Evolutionary conservation across 2,329 filamentous ascomycete species (phyloP), one percentile per base, ranked within the genome.

Genomic region (Mycosphaerelloides madeirae): DNA sequence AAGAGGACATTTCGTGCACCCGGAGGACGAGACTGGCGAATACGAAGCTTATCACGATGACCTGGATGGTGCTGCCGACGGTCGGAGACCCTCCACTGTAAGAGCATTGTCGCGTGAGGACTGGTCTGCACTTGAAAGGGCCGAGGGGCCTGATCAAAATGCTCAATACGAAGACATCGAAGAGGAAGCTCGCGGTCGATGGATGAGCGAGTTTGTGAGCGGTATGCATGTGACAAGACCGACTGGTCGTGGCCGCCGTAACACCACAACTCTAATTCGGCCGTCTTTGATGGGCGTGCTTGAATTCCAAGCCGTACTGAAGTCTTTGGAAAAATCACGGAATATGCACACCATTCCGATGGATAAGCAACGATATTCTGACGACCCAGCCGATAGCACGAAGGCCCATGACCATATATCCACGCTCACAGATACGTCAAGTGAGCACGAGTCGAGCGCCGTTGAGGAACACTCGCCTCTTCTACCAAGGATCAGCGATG

Each of bases 281-380:
- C 91, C 93, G 1, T 97, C 93, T 71, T 72, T 98, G 36, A 84
- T 98, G 3, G 93, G 93, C 33, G 93, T 87, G 7, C 73, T 98
- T 45, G 93, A 98, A 67, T 98, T 98, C 58, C 80, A 90, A 56
- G 91, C 91, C 2, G 84, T 95, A 3, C 72, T 98, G 35, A 84
- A 87, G n/a, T 89, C 89, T 2, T 69, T 98, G 44, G 83, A 94
- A 58, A 85, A 83, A 53, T 86, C 88, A 44, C 80, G 86, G 59
- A 93, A 87, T 52, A 79, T 86, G 19, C 81, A 83, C 56, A 77
- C 85, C 14, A 78, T 81, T 33, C 78, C 82, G 2, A 81, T 95
- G 49, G 76, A 81, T 52, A 68, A 81, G 18, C 78, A 85, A 48
- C 80, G 83, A 56, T 84, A 84, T 60, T 86, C 84, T 1, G 82